Base-by-base conservation (phyloP, 306 rosid genomes). In the Sesbania bispinosa region DNA sequence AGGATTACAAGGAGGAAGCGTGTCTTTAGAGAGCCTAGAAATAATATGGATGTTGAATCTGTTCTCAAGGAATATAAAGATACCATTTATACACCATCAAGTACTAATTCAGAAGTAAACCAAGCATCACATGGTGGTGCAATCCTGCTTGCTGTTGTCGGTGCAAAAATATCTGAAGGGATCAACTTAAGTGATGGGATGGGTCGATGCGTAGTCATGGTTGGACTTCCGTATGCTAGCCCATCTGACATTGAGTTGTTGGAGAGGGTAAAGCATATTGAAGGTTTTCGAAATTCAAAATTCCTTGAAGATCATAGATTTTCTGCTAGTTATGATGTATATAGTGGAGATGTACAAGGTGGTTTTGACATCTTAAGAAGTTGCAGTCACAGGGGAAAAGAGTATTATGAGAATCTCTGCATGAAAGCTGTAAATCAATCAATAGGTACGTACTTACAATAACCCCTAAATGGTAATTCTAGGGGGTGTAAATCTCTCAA, bases 371-470 rank as follows among this genome's bases (percentile, higher is more conserved):
- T 90, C 72, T 81, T 94, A 75, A 83, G 89, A 86, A 86, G 89
- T 80, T 87, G 97, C 88, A 87, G 73, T 59, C 79, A 48, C 77
- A 84, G 92, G 87, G 98, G 97, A 64, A 93, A 80, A 85, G 92
- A 90, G 43, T 89, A 94, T 65, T 94, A 94, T 24, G 96, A 94
- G 77, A 94, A 94, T 81, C 94, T 94, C 63, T 94, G 98, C 96
- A 90, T 94, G 97, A 94, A 94, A 75, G 96, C 98, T 41, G 96
- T 94, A 57, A 94, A 94, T 86, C 97, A 94, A 82, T 90, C 98
- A 70, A 94, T 94, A 46, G 97, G 97, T 94, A 52, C 33, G 89
- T 80, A 62, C 73, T 67, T 58, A 47, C 64, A 57, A n/a, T 54
- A 41, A 54, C n/a, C 50, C 9, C 30, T 29, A 21, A 43, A 19